Evolutionary conservation across 1,284 basidiomycete genomes (phyloP).

Genomic region (Cryptococcus maquisensis): DNA sequence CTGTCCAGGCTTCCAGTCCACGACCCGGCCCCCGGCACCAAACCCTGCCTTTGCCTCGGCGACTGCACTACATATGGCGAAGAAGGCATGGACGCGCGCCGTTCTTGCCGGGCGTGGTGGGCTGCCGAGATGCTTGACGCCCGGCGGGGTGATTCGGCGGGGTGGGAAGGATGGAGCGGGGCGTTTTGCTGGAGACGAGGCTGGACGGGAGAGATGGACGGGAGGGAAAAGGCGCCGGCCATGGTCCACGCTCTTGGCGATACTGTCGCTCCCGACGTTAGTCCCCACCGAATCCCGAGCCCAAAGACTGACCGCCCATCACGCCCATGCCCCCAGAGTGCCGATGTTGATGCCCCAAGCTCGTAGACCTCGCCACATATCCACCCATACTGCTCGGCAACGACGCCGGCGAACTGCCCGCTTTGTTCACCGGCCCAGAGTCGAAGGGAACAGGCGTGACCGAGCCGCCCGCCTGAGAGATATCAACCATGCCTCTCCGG

Average conservation of each 20-base stretch:
- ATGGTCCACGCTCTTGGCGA: conserved; percentile 14
- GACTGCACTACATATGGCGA: conserved; percentile 7
- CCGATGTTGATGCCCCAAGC: too few relatives aligned
- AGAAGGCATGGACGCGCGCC: conserved; percentile 4
- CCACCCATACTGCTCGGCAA: neutral
- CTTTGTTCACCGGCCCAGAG: neutral
- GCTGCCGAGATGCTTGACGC: neutral
- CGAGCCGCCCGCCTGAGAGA: conserved; percentile 6
- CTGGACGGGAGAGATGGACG: neutral
- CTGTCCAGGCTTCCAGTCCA: neutral
- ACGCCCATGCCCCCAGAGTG: too few relatives aligned
- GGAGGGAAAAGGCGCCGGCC: neutral
- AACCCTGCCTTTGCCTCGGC: neutral
- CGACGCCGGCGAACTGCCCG: neutral
- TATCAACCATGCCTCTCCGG: conserved; percentile 12
- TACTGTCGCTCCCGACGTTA: conserved; percentile 9
- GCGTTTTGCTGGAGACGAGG: too few relatives aligned
- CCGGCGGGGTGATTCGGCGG: neutral
- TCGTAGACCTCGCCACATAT: too few relatives aligned
- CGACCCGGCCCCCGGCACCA: neutral
- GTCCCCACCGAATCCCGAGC: conserved; percentile 5
- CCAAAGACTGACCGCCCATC: neutral
- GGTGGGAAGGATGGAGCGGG: too few relatives aligned
- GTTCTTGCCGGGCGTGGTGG: conserved; percentile 5
- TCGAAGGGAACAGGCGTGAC: neutral